These are phyloP conservation scores for Coprinopsis marcescibilis DNA, from an alignment of 768 basidiomycete genomes.

Conservation along the genomic window DNA sequence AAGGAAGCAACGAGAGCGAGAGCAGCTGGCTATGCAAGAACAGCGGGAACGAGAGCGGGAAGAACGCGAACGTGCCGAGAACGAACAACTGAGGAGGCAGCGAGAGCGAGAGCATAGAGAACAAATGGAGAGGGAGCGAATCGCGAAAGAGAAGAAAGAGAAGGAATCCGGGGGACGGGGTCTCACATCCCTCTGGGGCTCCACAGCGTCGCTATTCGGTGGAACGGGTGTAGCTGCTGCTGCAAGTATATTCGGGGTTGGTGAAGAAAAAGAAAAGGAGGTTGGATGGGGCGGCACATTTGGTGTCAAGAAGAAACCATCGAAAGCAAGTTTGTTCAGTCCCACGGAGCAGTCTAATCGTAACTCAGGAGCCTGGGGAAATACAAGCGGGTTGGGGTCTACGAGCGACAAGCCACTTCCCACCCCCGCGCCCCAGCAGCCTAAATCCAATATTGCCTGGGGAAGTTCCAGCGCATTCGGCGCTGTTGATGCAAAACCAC, in stretches of 20 bases:
- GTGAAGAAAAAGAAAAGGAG: neutral
- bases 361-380: neutral
- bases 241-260: neutral
- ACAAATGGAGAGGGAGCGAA: neutral
- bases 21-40: too few relatives aligned
- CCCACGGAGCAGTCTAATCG: neutral
- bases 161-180: neutral
- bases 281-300: neutral
- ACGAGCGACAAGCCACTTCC: neutral
- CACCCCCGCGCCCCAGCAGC: neutral
- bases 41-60: neutral
- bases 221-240: neutral
- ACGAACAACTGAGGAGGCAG: neutral
- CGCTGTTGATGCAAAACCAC: neutral
- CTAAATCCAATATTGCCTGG: neutral
- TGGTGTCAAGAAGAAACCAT: neutral
- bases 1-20: neutral
- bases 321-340: neutral
- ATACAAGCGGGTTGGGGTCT: neutral
- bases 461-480: neutral
- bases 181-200: neutral
- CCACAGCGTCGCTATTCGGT: neutral
- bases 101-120: too few relatives aligned
- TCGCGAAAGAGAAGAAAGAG: conserved; percentile 1
- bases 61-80: neutral